A percentile compares a stretch with the other conserved stretches of the same genome.
Conservation (phyloP, 2,329 filamentous ascomycete species). For the Gyromitra esculenta region DNA sequence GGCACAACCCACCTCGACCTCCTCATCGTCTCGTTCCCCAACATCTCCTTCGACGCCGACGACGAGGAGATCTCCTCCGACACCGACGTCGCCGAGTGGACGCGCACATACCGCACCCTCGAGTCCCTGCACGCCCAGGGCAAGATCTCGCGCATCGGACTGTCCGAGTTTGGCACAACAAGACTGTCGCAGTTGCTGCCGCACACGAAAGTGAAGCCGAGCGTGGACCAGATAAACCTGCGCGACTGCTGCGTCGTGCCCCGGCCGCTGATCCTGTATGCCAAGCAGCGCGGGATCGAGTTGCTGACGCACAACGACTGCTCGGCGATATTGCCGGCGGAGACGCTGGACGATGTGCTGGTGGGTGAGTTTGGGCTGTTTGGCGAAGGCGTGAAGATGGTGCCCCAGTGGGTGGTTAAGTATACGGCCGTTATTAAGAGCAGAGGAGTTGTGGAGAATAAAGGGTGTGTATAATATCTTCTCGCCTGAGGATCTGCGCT, state of each 20-base stretch:
- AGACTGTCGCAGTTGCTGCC: conserved; percentile 81
- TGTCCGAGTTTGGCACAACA: conserved; percentile 90
- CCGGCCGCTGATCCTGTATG: conserved; percentile 82
- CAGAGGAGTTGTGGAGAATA: conserved; percentile 95
- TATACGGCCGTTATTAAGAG: conserved; percentile 96
- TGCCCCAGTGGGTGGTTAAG: conserved; percentile 93
- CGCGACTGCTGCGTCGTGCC: conserved; percentile 96
- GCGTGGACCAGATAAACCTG: conserved; percentile 95
- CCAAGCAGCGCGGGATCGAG: conserved; percentile 84
- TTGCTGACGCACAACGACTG: conserved; percentile 93
- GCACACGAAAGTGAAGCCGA: conserved; percentile 75
- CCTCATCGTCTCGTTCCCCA: conserved; percentile 91
- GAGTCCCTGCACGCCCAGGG: conserved; percentile 78
- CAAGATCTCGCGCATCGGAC: conserved; percentile 77
- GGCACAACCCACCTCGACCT: conserved; percentile 80
- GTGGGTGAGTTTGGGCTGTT: conserved; percentile 64
- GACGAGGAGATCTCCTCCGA: conserved; percentile 69
- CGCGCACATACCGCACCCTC: conserved; percentile 63
- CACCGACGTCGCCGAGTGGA: conserved; percentile 53
- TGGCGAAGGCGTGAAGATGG: conserved; percentile 66
- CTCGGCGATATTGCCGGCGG: conserved; percentile 86
- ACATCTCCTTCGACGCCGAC: conserved; percentile 88
- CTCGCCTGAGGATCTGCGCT: conserved; percentile 4
- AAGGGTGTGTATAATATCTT: conserved; percentile 72
- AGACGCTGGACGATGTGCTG: conserved; percentile 84